Conservation (phyloP, 306 rosid species). For the Corylus avellana region DNA sequence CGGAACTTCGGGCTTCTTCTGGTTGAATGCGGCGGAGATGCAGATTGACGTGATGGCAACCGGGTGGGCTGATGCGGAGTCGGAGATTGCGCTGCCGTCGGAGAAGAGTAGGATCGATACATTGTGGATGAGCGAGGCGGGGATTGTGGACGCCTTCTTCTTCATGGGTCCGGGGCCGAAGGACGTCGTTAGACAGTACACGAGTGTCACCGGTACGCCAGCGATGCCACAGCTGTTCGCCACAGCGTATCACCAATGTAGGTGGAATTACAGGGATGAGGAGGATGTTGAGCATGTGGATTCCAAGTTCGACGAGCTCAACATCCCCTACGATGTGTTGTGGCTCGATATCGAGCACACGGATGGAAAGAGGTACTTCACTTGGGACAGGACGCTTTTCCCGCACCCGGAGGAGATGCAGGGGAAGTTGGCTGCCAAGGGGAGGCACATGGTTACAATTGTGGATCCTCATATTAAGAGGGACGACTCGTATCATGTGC, state of each 20-base stretch:
- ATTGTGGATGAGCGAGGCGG: conserved; percentile 94
- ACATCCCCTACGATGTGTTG: conserved; percentile 93
- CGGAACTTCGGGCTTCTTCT: conserved; percentile 82
- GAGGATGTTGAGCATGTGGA: conserved; percentile 95
- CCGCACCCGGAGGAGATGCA: conserved; percentile 98
- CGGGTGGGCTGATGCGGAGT: conserved; percentile 87
- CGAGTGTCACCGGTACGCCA: conserved; percentile 69
- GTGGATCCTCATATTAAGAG: conserved; percentile 97
- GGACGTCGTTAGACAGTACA: conserved; percentile 81
- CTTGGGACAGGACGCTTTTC: conserved; percentile 80
- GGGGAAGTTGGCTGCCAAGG: conserved; percentile 71
- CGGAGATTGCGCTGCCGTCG: conserved; percentile 66
- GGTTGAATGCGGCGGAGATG: conserved; percentile 98
- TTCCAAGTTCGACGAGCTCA: conserved; percentile 79
- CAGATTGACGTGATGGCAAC: conserved; percentile 87
- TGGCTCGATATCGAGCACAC: conserved; percentile 99
- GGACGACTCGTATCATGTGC: conserved; percentile 62
- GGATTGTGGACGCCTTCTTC: conserved; percentile 79
- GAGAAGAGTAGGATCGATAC: conserved; percentile 70
- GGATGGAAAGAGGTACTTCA: conserved; percentile 84
- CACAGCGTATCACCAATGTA: conserved; percentile 81
- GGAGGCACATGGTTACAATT: conserved; percentile 90
- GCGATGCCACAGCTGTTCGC: conserved; percentile 90
- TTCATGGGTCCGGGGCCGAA: conserved; percentile 84
- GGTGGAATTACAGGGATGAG: conserved; percentile 97